Evolutionary conservation across 2,329 filamentous ascomycete genomes (phyloP), one percentile per base, ranked within the genome.

Genomic region (Fonsecaea pedrosoi): DNA sequence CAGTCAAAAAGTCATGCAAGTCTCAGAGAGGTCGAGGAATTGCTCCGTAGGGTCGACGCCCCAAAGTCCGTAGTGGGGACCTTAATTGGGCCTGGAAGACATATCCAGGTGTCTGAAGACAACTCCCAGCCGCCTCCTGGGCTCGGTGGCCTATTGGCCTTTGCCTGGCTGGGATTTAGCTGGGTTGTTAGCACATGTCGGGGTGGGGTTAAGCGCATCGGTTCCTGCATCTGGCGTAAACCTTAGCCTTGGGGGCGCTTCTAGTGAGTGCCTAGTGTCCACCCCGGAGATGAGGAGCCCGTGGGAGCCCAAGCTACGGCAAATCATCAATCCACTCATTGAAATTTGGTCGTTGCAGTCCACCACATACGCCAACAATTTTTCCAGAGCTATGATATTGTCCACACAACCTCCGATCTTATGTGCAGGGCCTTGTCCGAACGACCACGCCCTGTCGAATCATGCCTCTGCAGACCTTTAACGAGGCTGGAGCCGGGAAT

Each of bases 291-390:
- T 69, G 67, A 69, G 56, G 50, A 34, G 50, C 18, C 62, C 62
- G 38, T 45, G 13, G 40, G 15, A 18, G 13, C 50, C 45, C 64
- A 53, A 25, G 61, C 40, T 42, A 37, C 54, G n/a, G 50, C 48
- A 32, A 38, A 56, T 54, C 57, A 56, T 32, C 42, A 54, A 38
- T 12, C 40, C 38, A 58, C 25, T 50, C 38, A 18, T 54, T 34
- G 57, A 69, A 66, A 69, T 69, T 66, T 63, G 60, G 63, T 65
- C 67, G 56, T 69, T 45, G 53, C 55, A 30, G 54, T 42, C 34
- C 9, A 30, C 30, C 35, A 48, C 60, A 50, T 40, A 54, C 40
- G 7, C 48, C 37, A 54, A n/a, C 42, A 60, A 60, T 60, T 55
- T 18, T 25, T 54, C 53, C 25, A 55, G 45, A 50, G 45, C 45